Conservation (phyloP, 2,329 filamentous ascomycete species). For the Aspergillus nomiae region DNA sequence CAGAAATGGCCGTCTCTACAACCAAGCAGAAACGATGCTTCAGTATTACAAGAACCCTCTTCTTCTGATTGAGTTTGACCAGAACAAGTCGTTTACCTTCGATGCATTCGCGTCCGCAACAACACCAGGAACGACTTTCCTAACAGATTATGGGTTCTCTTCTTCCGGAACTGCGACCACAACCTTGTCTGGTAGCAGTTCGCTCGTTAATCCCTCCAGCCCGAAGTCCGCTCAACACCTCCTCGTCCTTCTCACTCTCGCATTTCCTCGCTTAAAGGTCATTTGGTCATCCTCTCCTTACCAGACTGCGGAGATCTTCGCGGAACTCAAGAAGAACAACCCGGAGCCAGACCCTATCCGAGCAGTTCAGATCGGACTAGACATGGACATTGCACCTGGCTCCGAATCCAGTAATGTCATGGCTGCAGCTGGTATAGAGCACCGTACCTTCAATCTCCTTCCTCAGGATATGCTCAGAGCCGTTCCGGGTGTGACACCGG, state of each 20-base stretch:
- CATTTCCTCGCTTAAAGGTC: conserved; percentile 85
- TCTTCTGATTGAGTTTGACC: conserved; percentile 96
- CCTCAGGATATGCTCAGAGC: conserved; percentile 87
- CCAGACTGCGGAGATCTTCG: conserved; percentile 96
- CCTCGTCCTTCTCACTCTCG: conserved; percentile 86
- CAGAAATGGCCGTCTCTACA: conserved; percentile 86
- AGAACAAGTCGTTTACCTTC: conserved; percentile 95
- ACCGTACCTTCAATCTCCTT: conserved; percentile 76
- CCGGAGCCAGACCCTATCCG: conserved; percentile 86
- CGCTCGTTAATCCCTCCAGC: conserved; percentile 62
- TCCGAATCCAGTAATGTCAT: conserved; percentile 51
- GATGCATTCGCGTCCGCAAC: conserved; percentile 60
- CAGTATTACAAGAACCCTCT: conserved; percentile 87
- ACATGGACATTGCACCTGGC: conserved; percentile 49
- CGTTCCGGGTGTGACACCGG: conserved; percentile 80
- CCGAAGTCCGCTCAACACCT: conserved; percentile 85
- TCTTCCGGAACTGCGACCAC: conserved; percentile 45
- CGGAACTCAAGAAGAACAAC: conserved; percentile 85
- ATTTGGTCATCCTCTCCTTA: conserved; percentile 94
- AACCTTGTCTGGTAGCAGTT: conserved; percentile 60
- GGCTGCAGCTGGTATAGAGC: conserved; percentile 55
- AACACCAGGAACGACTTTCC: conserved; percentile 42
- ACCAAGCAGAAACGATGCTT: conserved; percentile 91
- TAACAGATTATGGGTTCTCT: conserved; percentile 57
- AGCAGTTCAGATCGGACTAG: conserved; percentile 80